Percentiles rank a stretch among this genome's conserved stretches.
Conservation (phyloP, 2,329 filamentous ascomycete genomes). For the Colletotrichum sp. region DNA sequence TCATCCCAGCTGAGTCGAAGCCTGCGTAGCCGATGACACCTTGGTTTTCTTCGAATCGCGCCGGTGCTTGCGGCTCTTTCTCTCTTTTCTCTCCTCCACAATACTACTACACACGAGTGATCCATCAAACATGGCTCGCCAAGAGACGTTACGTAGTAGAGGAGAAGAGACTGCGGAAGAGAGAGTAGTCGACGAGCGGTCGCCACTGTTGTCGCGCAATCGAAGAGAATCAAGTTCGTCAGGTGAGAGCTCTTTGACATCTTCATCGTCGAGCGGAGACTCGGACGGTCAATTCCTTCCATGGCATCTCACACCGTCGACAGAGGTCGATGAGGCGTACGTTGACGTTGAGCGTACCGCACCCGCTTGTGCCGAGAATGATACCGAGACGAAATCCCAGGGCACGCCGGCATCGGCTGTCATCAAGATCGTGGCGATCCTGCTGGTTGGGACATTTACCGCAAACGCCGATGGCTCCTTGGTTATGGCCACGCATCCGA, state of each 20-base stretch:
- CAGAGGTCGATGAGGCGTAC: background rate
- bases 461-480: conserved; percentile 68
- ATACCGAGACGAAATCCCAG: background rate
- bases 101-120: background rate
- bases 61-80: background rate
- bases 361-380: background rate
- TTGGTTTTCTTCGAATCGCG: background rate
- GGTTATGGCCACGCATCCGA: conserved; percentile 68
- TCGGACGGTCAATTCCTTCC: conserved; percentile 12
- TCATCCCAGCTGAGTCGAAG: background rate
- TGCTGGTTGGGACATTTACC: conserved; percentile 59
- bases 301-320: conserved; percentile 12
- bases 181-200: background rate
- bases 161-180: background rate
- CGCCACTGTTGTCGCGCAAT: background rate
- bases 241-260: conserved; percentile 16
- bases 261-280: conserved; percentile 10
- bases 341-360: conserved; percentile 12
- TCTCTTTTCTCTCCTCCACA: background rate
- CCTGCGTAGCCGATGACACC: conserved; percentile 6
- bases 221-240: conserved; percentile 13
- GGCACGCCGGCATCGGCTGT: conserved; percentile 3
- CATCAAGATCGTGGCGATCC: conserved; percentile 26
- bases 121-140: background rate
- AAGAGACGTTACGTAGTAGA: background rate